phyloP scores from a whole-genome alignment of 1,139 yeast genomes.

The Pichia sp. region DNA sequence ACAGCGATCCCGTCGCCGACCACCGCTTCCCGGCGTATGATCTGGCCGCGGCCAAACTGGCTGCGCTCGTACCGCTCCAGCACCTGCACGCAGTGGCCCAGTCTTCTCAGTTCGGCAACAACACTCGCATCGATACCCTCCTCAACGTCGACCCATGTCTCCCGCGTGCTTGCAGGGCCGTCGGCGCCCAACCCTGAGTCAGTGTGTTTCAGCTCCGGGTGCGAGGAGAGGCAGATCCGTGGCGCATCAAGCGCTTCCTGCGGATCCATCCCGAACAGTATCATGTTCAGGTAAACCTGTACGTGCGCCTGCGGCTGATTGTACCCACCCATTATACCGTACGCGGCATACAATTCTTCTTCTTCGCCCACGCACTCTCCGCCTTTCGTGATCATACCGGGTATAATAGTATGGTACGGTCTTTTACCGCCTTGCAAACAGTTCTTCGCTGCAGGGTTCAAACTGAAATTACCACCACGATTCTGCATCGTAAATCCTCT shows the following conservation, averaged over 20 bases:
- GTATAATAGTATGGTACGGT: conserved; percentile 80
- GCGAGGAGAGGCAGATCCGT: conserved; percentile 55
- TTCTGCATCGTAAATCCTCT: conserved; percentile 70
- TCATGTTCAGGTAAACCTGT: conserved; percentile 63
- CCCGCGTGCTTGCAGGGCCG: conserved; percentile 57
- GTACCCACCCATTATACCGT: conserved; percentile 85
- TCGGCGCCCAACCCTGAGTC: conserved; percentile 57
- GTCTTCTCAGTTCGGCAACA: conserved; percentile 34
- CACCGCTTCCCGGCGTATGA: conserved; percentile 32
- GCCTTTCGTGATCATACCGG: conserved; percentile 57
- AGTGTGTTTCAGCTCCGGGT: conserved; percentile 34
- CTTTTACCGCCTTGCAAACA: conserved; percentile 63
- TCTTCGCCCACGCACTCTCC: conserved; percentile 30
- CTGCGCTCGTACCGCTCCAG: conserved; percentile 41
- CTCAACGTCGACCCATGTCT: conserved; percentile 58
- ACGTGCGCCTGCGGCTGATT: conserved; percentile 86
- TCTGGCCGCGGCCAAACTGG: conserved; percentile 67
- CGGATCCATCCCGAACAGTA: conserved; percentile 57
- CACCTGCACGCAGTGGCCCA: conserved; percentile 54
- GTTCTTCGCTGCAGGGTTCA: conserved; percentile 51
- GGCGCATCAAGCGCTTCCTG: conserved; percentile 77
- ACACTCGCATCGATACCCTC: conserved; percentile 48
- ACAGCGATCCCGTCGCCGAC: conserved; percentile 31
- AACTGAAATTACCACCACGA: conserved; percentile 69
- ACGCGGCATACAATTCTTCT: conserved; percentile 53